Evolutionary conservation across 78 protist species (phyloP), one percentile per base, ranked within the genome.

Genomic region (Dictyostelium citrinum): DNA sequence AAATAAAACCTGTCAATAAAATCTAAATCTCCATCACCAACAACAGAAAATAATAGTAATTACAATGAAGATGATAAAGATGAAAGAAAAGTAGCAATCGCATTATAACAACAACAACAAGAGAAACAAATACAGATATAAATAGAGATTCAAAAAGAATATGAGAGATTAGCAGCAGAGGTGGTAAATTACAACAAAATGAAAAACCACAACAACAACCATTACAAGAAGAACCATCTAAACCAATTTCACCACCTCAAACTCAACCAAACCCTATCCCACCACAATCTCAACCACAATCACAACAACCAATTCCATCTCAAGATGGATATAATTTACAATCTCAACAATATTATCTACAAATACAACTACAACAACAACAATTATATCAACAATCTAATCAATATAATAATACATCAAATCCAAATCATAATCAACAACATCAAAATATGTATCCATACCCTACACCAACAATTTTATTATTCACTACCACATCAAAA

Each of bases 121-220:
- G 93, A 88, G 8, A 58, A 83, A 46, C 84, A 88, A 46, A 58
- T 81, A 60, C 74, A 88, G n/a, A 88, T 88, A 85, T 85, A 88
- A 17, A 39, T 51, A 46, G 93, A 88, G 17, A 45, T 88, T 22
- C 81, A 76, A 46, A 27, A n/a, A 43, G 93, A 88, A n/a, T 88
- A 77, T 72, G 85, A 88, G 20, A 76, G 93, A 68, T 78, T 88
- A 58, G 79, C 45, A 41, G 68, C 79, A 9, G 93, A 88, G 22
- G 84, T 60, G 46, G 75, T 20, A 55, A 55, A 55, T 55, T 27
- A 16, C 60, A 49, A 12, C 22, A 6, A n/a, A n/a, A n/a, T n/a
- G n/a, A n/a, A n/a, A n/a, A n/a, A 7, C 76, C 39, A 45, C 75
- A 27, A 49, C 43, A 22, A 70, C 68, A 70, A 49, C 27, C 58